A percentile compares a stretch with the other conserved stretches of the same genome.
Conservation (phyloP, 805 yeast species). For the Sugiyamaella floridensis region DNA sequence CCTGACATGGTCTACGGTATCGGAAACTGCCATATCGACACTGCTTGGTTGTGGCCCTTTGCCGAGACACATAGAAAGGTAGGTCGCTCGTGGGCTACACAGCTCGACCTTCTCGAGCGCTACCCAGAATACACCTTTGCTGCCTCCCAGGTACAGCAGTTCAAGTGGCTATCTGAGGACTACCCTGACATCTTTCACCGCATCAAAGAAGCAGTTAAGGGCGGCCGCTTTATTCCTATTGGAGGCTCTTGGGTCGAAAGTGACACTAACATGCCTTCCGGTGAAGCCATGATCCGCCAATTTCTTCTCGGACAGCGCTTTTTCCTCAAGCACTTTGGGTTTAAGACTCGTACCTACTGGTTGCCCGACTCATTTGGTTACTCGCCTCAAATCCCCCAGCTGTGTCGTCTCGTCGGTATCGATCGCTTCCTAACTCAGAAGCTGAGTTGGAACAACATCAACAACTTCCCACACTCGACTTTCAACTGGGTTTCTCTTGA, state of each 20-base stretch:
- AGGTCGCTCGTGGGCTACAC: constrained; percentile 94
- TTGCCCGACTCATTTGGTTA: constrained; percentile 97
- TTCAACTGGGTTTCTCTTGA: constrained; percentile 95
- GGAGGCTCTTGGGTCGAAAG: constrained; percentile 99
- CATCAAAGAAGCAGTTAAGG: constrained; percentile 53
- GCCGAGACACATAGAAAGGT: constrained; percentile 91
- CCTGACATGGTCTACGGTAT: constrained; percentile 58
- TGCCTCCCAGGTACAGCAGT: constrained; percentile 95
- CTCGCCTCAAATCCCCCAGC: constrained; percentile 89
- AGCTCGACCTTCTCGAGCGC: constrained; percentile 70
- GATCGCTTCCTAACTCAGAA: constrained; percentile 85
- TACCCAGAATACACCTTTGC: constrained; percentile 93
- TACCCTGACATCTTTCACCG: constrained; percentile 73
- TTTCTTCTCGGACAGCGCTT: constrained; percentile 85
- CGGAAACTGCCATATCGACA: constrained; percentile 95
- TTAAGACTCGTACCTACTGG: constrained; percentile 76
- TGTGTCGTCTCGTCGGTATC: constrained; percentile 82
- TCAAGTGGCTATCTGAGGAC: constrained; percentile 80
- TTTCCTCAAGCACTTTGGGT: constrained; percentile 72
- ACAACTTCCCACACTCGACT: constrained; percentile 79
- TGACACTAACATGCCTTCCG: constrained; percentile 92
- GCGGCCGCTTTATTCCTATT: constrained; percentile 75
- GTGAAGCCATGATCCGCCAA: constrained; percentile 86
- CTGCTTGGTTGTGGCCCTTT: constrained; percentile 99
- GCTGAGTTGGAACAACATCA: constrained; percentile 93